Percentiles rank a stretch among this genome's conserved stretches.
Conservation (phyloP, 352 stramenopile species). For the Pythium phragmitis region DNA sequence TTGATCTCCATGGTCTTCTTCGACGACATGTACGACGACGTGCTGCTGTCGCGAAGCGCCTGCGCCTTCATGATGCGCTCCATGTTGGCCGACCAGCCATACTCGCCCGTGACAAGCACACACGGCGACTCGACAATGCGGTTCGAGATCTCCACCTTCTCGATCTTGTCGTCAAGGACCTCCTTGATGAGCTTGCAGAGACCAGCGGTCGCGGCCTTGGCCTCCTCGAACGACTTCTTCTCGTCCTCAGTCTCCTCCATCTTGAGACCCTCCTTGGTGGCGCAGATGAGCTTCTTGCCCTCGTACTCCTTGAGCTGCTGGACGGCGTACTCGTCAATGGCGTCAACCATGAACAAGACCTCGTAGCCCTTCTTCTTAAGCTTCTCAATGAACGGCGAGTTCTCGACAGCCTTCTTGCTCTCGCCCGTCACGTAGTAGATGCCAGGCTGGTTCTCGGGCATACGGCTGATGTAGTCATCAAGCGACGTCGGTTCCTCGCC, state of each 20-base stretch:
- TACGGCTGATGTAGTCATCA: constrained; percentile 97
- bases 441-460: constrained; percentile 96
- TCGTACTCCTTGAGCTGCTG: constrained; percentile 99
- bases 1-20: constrained; percentile 99
- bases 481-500: constrained; percentile 96
- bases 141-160: constrained; percentile 99
- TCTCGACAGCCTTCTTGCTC: constrained; percentile 98
- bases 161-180: constrained; percentile 99
- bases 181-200: constrained; percentile 99
- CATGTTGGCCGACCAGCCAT: constrained; percentile 99
- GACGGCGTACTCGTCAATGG: constrained; percentile 99
- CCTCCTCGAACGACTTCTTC: constrained; percentile 99
- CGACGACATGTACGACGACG: constrained; percentile 98
- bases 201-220: constrained; percentile 96
- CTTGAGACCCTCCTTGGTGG: constrained; percentile 97
- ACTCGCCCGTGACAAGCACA: constrained; percentile 98
- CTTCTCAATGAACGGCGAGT: constrained; percentile 99
- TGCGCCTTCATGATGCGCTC: constrained; percentile 99
- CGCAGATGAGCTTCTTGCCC: constrained; percentile 99
- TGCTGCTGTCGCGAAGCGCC: constrained; percentile 96
- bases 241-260: constrained; percentile 96
- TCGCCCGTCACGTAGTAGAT: constrained; percentile 99
- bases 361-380: constrained; percentile 99
- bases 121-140: constrained; percentile 98
- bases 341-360: constrained; percentile 99